A percentile compares a stretch with the other conserved stretches of the same genome.
phyloP scores from a whole-genome alignment of 2,329 filamentous ascomycete species.

The Lasiodiplodia sp. region DNA sequence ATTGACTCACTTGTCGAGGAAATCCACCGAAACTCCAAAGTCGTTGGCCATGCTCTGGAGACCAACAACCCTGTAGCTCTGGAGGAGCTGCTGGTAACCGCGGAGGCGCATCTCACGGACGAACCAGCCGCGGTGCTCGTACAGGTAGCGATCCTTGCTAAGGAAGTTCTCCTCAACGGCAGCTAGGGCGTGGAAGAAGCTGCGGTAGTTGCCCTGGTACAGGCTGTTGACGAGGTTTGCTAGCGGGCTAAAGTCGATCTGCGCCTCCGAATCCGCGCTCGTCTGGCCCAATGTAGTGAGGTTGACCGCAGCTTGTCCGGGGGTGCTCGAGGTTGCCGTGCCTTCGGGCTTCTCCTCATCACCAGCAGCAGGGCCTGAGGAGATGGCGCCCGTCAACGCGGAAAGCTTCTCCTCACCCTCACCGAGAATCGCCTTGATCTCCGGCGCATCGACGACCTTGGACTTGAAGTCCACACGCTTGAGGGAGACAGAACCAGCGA shows the following conservation, averaged over 20 bases:
- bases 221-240: slow-evolving; percentile 88
- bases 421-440: slow-evolving; percentile 96
- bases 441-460: slow-evolving; percentile 96
- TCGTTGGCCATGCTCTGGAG: slow-evolving; percentile 95
- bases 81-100: slow-evolving; percentile 94
- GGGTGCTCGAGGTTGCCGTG: slow-evolving; percentile 56
- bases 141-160: slow-evolving; percentile 90
- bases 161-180: slow-evolving; percentile 93
- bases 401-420: slow-evolving; percentile 87
- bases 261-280: slow-evolving; percentile 76
- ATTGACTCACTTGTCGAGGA: slow-evolving; percentile 80
- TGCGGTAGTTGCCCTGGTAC: slow-evolving; percentile 92
- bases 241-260: slow-evolving; percentile 88
- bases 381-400: slow-evolving; percentile 79
- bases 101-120: slow-evolving; percentile 97
- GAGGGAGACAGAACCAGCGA: slow-evolving; percentile 91
- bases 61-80: slow-evolving; percentile 97
- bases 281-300: slow-evolving; percentile 78
- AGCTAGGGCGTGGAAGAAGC: slow-evolving; percentile 89
- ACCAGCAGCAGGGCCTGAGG: slow-evolving; percentile 77
- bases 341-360: slow-evolving; percentile 78
- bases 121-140: slow-evolving; percentile 96
- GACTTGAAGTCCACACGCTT: slow-evolving; percentile 99
- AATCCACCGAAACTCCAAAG: slow-evolving; percentile 96
- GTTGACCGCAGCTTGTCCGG: slow-evolving; percentile 78